Evolutionary conservation across 441 rosid species (phyloP), one percentile per base, ranked within the genome.

Genomic region (Macaranga tanarius): DNA sequence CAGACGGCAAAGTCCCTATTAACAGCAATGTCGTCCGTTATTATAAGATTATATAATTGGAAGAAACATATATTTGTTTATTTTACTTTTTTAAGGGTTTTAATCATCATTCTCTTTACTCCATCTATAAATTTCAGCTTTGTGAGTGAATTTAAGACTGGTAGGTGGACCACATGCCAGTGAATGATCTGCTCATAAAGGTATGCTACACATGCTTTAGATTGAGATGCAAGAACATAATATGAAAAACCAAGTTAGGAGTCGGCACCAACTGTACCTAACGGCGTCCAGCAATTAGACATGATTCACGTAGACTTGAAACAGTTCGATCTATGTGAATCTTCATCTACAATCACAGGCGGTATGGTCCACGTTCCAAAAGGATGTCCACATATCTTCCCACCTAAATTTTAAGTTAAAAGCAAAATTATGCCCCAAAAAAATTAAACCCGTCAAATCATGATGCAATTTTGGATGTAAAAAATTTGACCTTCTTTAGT

Each of bases 301-400:
- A 10, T 7, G 10, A 56, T 4, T 74, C 70, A 72, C 42, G 65
- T 17, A 28, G 31, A 45, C 67, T 34, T 74, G 31, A 50, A 69
- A 22, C 73, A 73, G 44, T 45, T 70, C 0, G 81, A 70, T 57
- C 91, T 84, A 70, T 84, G 87, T 1, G 81, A 75, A 70, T 85
- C 91, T 80, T 92, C 94, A 20, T 95, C 85, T 20, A 81, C 83
- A 11, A 93, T 89, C 64, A 87, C 69, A 7, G 87, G 83, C 9
- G 97, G 96, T 72, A 92, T 88, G 54, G 73, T 88, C 97, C 97
- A 94, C 62, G 85, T 85, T 70, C 97, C 99, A 23, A 87, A 79
- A 54, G 88, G 85, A 72, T 85, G 84, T 19, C 91, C 97, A 20
- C 76, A 83, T 10, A 76, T 48, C 65, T 76, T 83, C 74, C 93